Evolutionary conservation across 2,329 filamentous ascomycete genomes (phyloP).

Genomic region (Xylaria hypoxylon): DNA sequence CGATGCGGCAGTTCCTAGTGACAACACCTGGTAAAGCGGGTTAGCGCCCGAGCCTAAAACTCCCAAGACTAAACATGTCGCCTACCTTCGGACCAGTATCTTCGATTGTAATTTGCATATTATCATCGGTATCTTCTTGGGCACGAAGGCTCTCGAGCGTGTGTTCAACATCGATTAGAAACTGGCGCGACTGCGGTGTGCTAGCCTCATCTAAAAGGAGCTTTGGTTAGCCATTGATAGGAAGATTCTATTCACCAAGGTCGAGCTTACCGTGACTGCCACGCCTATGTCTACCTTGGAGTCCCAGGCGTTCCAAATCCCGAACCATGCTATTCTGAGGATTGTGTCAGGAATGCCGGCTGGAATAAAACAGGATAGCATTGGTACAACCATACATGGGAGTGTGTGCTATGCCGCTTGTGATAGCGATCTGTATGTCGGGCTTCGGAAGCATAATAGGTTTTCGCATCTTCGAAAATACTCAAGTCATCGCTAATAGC

Average conservation of each 20-base stretch:
- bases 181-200: constrained; percentile 75
- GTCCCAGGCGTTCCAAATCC: constrained; percentile 64
- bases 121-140: constrained; percentile 92
- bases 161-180: constrained; percentile 86
- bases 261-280: constrained; percentile 66
- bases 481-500: constrained; percentile 59
- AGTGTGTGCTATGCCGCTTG: constrained; percentile 66
- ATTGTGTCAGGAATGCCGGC: constrained; percentile 45
- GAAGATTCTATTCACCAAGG: background rate
- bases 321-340: constrained; percentile 65
- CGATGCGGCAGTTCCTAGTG: constrained; percentile 85
- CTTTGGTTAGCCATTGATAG: constrained; percentile 14
- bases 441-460: constrained; percentile 69
- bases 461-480: constrained; percentile 68
- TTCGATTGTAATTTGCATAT: constrained; percentile 98
- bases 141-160: constrained; percentile 82
- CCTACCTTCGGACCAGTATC: constrained; percentile 87
- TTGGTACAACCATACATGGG: constrained; percentile 58
- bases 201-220: constrained; percentile 74
- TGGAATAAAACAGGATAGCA: background rate
- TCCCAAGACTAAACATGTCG: constrained; percentile 9
- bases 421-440: constrained; percentile 63
- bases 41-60: constrained; percentile 24
- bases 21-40: constrained; percentile 71
- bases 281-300: constrained; percentile 67